A percentile compares a stretch with the other conserved stretches of the same genome.
Conservation (phyloP, 192 early-diverging fungal species). For the Dispira parvispora region DNA sequence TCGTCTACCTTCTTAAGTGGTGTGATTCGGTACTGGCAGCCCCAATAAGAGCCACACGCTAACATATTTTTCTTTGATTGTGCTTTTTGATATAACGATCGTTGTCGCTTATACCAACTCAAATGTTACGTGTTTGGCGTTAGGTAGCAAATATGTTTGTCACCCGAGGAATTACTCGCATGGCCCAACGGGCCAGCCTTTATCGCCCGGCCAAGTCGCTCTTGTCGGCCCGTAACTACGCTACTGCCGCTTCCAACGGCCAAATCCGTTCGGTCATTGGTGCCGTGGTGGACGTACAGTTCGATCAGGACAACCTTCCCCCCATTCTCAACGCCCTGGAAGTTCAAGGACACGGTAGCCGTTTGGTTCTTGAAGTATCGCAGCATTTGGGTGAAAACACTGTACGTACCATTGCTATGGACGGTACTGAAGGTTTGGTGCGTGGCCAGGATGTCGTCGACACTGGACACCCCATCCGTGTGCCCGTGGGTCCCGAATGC, state of each 20-base stretch:
- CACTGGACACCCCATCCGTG: constrained; percentile 82
- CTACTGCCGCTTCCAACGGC: constrained; percentile 45
- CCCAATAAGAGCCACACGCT: no score
- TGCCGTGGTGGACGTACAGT: constrained; percentile 97
- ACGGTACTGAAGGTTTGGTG: constrained; percentile 94
- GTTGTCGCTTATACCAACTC: no score
- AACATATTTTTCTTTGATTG: no score
- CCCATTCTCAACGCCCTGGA: constrained; percentile 95
- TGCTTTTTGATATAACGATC: no score
- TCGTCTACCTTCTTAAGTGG: no score
- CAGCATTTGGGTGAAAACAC: constrained; percentile 98
- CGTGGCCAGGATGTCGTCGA: constrained; percentile 89
- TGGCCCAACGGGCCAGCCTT: not conserved
- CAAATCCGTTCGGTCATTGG: constrained; percentile 88
- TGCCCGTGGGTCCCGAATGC: constrained; percentile 88
- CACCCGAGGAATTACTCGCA: not conserved
- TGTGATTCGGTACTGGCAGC: no score
- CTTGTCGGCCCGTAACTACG: constrained; percentile 31
- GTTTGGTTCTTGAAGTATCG: constrained; percentile 88
- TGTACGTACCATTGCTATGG: constrained; percentile 98
- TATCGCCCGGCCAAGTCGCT: not conserved
- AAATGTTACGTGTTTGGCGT: no score
- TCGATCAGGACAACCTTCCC: constrained; percentile 74
- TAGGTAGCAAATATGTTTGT: not conserved
- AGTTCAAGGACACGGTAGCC: constrained; percentile 60